A percentile compares a stretch with the other conserved stretches of the same genome.
These are phyloP conservation scores for Paraleonurus japonicus DNA, from an alignment of 257 asterid species.

Conservation along the genomic window DNA sequence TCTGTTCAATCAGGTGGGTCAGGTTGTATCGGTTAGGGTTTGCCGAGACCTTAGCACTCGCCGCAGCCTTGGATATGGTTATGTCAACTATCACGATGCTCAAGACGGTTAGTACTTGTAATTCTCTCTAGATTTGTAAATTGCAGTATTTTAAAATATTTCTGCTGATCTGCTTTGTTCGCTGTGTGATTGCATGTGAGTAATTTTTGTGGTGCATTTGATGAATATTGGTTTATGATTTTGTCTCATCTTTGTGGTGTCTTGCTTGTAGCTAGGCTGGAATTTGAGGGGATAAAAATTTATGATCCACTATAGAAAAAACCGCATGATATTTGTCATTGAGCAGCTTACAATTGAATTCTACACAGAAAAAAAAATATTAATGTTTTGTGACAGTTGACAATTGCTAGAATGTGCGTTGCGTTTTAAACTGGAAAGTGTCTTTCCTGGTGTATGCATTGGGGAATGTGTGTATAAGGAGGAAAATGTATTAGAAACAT, in stretches of 20 bases:
- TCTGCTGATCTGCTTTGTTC: background rate
- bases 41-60: slow-evolving; percentile 68
- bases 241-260: too few relatives aligned
- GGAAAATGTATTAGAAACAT: background rate
- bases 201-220: background rate
- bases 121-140: slow-evolving; percentile 5
- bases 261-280: background rate
- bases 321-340: too few relatives aligned
- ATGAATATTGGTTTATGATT: background rate
- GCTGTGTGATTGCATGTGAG: background rate
- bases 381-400: background rate
- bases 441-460: background rate
- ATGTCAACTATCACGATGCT: slow-evolving; percentile 67
- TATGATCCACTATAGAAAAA: background rate
- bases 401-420: background rate
- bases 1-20: slow-evolving; percentile 81
- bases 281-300: background rate
- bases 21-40: slow-evolving; percentile 82
- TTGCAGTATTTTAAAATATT: background rate
- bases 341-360: background rate
- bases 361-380: background rate
- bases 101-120: slow-evolving; percentile 58
- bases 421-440: background rate
- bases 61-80: slow-evolving; percentile 83
- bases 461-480: background rate